These are phyloP conservation scores for Tilletia indica DNA, from an alignment of 1,284 basidiomycete genomes.

Conservation along the genomic window DNA sequence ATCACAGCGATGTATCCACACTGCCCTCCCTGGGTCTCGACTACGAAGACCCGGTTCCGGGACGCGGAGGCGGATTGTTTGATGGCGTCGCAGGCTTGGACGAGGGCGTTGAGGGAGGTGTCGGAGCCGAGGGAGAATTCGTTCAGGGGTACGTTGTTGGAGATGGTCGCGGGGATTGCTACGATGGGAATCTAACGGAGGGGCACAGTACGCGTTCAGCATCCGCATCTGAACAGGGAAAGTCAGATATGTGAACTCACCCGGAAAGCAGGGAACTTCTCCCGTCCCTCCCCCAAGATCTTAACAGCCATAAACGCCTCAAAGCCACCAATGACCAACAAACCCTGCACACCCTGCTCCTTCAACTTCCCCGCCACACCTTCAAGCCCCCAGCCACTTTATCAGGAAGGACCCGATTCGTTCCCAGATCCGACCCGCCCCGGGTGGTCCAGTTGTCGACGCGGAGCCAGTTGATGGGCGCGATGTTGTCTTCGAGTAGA, in stretches of 20 bases:
- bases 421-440: slow-evolving; percentile 97
- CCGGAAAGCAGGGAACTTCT: slow-evolving; percentile 83
- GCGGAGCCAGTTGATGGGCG: slow-evolving; percentile 88
- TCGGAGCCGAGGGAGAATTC: slow-evolving; percentile 93
- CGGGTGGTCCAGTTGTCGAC: slow-evolving; percentile 95
- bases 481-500: slow-evolving; percentile 81
- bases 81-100: slow-evolving; percentile 94
- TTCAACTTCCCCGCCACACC: slow-evolving; percentile 81
- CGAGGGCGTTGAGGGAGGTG: slow-evolving; percentile 93
- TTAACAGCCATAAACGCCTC: slow-evolving; percentile 83
- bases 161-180: slow-evolving; percentile 73
- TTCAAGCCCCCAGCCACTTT: slow-evolving; percentile 66
- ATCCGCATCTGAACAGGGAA: not conserved
- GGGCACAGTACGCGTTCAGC: not conserved
- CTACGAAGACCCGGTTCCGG: slow-evolving; percentile 90
- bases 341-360: slow-evolving; percentile 74
- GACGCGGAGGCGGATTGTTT: slow-evolving; percentile 96
- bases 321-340: slow-evolving; percentile 92
- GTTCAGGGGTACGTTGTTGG: slow-evolving; percentile 95
- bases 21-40: slow-evolving; percentile 95
- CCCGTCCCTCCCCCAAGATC: slow-evolving; percentile 75
- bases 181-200: slow-evolving; percentile 40
- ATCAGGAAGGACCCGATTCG: slow-evolving; percentile 83
- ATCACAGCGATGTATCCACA: slow-evolving; percentile 93
- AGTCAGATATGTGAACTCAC: slow-evolving; percentile 58